Evolutionary conservation across 2,329 filamentous ascomycete genomes (phyloP), one percentile per base, ranked within the genome.

Genomic region (Aspergillus tamarii): DNA sequence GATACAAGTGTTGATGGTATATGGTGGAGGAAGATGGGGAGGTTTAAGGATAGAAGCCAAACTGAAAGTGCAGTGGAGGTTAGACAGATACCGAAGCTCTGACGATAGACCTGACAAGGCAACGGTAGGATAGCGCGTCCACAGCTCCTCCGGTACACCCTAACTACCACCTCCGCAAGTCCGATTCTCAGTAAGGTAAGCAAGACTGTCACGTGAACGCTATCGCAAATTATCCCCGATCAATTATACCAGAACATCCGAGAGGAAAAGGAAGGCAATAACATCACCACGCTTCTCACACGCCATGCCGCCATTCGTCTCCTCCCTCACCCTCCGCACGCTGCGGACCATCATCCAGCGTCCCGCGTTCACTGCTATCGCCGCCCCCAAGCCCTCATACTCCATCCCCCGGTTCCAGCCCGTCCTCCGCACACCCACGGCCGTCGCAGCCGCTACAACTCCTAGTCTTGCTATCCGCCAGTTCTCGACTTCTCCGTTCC

Each of bases 401-500:
- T 62, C 63, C 50, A 57, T 69, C 60, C 54, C 66, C 61, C 69
- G 65, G 57, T 69, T 74, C 68, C 67, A 73, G 45, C 74, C 75
- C 56, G 63, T 72, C 66, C 68, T 74, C 70, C 72, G 73, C 69
- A 74, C 72, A 39, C 64, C 72, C 34, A 66, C 71, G 60, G 64
- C 68, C 63, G 63, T 71, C 63, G 50, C 64, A 56, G 63, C 72
- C 26, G 64, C 65, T 48, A 58, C 61, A 21, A 63, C 73, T n/a
- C 64, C 65, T 28, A 53, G 64, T 39, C 67, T 67, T 43, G 50
- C 64, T 32, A 64, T 63, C 57, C 81, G 82, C 62, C 70, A 81
- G 66, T 89, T 90, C 79, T 85, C 85, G n/a, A 84, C 84, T 41
- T 87, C 89, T 0, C 80, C 87, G 0, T 73, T 82, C 34, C 82